Base-by-base conservation (phyloP, 2,329 filamentous ascomycete species). In the Nemania serpens region DNA sequence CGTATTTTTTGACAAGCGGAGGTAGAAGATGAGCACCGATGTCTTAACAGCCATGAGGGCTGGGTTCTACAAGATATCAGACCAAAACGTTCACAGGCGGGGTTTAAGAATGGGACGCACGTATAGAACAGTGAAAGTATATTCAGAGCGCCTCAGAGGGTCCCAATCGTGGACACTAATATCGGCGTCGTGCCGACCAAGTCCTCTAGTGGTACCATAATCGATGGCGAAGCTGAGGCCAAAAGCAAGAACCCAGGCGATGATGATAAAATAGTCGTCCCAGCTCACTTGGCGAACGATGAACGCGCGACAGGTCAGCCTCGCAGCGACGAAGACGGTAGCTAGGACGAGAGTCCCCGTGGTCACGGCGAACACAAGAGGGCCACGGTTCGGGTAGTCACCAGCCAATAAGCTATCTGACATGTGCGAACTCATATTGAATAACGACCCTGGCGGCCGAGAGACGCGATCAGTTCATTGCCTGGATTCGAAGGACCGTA, bases 21-120 rank as follows among this genome's bases (percentile, higher is more conserved):
- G 82, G 76, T 96, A 97, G 75, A 97, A 97, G 55, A 95, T 83
- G 59, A 97, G 82, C 69, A 97, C 91, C n/a, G 92, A 96, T 0
- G 91, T 93, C 77, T 97, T 97, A 52, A 91, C 92, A 2, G 90
- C 88, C 91, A 96, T 96, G 58, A 97, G 81, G 3, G 91, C 89
- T 12, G 93, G 93, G 72, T 97, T 96, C 88, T 93, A 58, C 18
- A 50, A 20, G n/a, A 25, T 43, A 46, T 71, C 49, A 71, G 69
- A 34, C 41, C 22, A 53, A 55, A 39, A 25, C 50, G 29, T 37
- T 58, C 34, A 46, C n/a, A 55, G 25, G 11, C 25, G 15, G 15
- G 36, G 41, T 53, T 18, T 55, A 34, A 22, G 15, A 41, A 13
- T 48, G 25, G 11, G 10, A 74, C 82, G 47, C 76, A 86, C 84